Evolutionary conservation across 192 early-diverging fungal genomes (phyloP), one percentile per base, ranked within the genome.

Genomic region (Lobosporangium transversale): DNA sequence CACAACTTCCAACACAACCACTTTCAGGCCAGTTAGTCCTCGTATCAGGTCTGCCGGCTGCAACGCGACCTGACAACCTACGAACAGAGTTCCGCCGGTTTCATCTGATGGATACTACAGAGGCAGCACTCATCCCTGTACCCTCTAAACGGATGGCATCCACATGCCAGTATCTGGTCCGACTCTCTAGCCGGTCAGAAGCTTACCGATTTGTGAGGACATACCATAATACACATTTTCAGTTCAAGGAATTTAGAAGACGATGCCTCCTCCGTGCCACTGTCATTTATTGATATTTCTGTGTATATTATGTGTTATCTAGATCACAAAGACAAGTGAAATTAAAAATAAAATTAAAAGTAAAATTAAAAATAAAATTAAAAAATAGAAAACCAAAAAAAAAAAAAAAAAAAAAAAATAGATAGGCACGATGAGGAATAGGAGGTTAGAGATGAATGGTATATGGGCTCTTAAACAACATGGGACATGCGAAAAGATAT

Each of bases 81-180:
- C 35, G 73, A 20, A 67, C 73, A 33, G 73, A 67, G 37, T 76
- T 76, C 43, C 73, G 64, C 32, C 64, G 73, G 4, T 76, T 76
- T 40, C 73, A 76, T 1, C 31, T 76, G 18, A 76, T 76, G 73
- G 73, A 76, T 26, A 76, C 73, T 14, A 76, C 73, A 2, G 73
- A 76, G 57, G 73, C 73, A 21, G 73, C 73, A 6, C 66, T 76
- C 26, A 62, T 67, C 31, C 43, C 73, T 20, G 59, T 76, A 0
- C 73, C 64, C 0, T 76, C 73, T n/a, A 49, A 48, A 23, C 57
- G 53, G 6, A 52, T 59, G 30, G 33, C 64, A 18, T 57, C 73
- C 12, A 61, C 58, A 4, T 62, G 64, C 31, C 63, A 76, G 29
- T 76, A 62, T 44, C 29, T 76, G 65, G 58, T 76, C 33, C 73